Evolutionary conservation across 192 early-diverging fungal genomes (phyloP).

Genomic region (Pilobolus umbonatus): DNA sequence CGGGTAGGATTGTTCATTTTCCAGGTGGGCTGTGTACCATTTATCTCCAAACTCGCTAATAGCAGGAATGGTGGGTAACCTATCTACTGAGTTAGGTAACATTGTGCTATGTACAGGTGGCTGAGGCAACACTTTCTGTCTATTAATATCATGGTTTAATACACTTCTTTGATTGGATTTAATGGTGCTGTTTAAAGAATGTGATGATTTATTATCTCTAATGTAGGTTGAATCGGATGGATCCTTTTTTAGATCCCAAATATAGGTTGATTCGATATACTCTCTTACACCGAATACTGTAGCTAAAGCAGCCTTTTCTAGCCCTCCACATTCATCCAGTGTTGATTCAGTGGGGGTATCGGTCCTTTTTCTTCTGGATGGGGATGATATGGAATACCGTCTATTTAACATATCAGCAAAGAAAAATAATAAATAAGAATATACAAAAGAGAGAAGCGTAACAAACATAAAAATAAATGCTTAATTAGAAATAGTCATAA

Average conservation of each 20-base stretch:
- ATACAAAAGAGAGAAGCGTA: background rate
- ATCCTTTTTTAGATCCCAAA: conserved; percentile 7
- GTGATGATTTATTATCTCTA: too few species aligned
- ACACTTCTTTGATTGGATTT: too few species aligned
- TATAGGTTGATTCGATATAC: conserved; percentile 13
- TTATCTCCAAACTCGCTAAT: conserved; percentile 13
- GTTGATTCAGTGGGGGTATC: too few species aligned
- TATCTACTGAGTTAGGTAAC: too few species aligned
- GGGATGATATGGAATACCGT: background rate
- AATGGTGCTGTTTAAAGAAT: too few species aligned
- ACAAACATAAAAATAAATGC: conserved; percentile 5
- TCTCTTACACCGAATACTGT: conserved; percentile 22
- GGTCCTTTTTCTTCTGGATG: conserved; percentile 10
- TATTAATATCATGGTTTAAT: too few species aligned
- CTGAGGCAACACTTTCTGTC: too few species aligned
- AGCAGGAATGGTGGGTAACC: conserved; percentile 8
- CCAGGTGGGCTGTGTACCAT: background rate
- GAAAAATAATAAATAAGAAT: background rate
- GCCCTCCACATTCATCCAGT: too few species aligned
- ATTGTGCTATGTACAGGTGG: too few species aligned
- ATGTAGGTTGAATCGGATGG: too few species aligned
- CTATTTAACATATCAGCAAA: background rate
- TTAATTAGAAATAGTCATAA: background rate
- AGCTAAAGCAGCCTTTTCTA: conserved; percentile 14
- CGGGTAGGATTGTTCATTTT: background rate